Percentiles rank a stretch among this genome's conserved stretches.
These are phyloP conservation scores for Apiospora aurea DNA, from an alignment of 2,329 filamentous ascomycete genomes.

Conservation along the genomic window DNA sequence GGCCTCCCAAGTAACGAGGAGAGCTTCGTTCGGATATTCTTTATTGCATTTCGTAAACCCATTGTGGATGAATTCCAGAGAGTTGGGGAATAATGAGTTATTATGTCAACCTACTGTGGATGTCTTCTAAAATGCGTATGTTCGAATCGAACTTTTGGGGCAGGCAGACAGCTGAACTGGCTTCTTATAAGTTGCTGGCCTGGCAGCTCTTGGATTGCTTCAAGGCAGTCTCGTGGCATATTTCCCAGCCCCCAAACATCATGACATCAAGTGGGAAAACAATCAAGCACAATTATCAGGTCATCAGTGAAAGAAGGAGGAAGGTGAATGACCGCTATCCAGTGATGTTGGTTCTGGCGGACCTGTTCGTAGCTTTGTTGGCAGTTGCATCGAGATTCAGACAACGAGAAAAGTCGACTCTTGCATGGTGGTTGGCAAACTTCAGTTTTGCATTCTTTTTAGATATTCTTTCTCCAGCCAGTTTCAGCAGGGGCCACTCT, in stretches of 20 bases:
- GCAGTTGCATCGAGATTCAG: not conserved
- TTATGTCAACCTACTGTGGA: not conserved
- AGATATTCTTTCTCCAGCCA: not conserved
- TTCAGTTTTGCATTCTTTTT: not conserved
- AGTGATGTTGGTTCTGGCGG: not conserved
- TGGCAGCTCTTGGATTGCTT: not conserved
- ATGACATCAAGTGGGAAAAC: not conserved
- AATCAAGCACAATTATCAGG: not conserved
- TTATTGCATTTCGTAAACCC: not conserved
- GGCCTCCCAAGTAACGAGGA: not conserved
- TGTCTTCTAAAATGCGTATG: not conserved
- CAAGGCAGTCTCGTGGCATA: not conserved
- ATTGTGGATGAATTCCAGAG: not conserved
- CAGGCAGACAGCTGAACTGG: not conserved
- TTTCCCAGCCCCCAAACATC: not conserved
- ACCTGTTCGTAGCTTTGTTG: not conserved
- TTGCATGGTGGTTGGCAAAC: not conserved
- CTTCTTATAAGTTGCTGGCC: not conserved
- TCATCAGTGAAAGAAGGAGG: not conserved
- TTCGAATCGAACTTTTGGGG: not conserved
- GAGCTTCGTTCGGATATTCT: not conserved
- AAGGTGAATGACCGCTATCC: not conserved
- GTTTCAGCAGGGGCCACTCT: not conserved
- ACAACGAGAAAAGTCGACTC: not conserved
- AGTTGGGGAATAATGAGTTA: not conserved